phyloP scores from a whole-genome alignment of 345 rosid genomes.

The Mangifera indica region DNA sequence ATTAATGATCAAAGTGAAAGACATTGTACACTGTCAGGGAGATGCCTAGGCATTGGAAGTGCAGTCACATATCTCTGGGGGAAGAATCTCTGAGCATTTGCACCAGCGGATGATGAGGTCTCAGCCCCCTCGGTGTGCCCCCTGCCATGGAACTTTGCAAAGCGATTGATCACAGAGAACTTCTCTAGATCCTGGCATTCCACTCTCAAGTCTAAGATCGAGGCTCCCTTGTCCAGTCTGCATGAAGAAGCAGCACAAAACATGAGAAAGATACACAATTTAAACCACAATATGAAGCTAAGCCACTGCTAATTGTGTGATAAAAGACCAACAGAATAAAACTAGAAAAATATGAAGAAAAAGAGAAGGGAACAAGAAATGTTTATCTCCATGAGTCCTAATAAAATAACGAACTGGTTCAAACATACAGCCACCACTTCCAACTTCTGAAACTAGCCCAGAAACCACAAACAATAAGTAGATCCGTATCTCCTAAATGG shows the following conservation, averaged over 20 bases:
- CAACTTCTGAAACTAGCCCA: conserved; percentile 1
- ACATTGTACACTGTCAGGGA: conserved; percentile 91
- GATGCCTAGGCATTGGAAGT: conserved; percentile 73
- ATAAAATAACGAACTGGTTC: neutral
- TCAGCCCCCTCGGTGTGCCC: conserved; percentile 52
- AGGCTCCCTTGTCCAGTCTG: conserved; percentile 73
- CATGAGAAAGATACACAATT: conserved; percentile 9
- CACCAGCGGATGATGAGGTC: conserved; percentile 42
- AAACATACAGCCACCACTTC: neutral
- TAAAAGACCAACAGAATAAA: conserved; percentile 15
- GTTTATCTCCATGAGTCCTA: neutral
- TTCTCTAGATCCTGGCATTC: conserved; percentile 85
- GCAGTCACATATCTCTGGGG: conserved; percentile 89
- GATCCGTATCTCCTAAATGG: conserved; percentile 3
- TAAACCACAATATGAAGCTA: neutral
- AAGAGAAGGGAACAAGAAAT: neutral
- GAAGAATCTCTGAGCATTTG: conserved; percentile 43
- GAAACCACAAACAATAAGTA: neutral
- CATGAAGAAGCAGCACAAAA: conserved; percentile 19
- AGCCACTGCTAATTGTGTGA: neutral
- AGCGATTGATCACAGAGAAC: conserved; percentile 80
- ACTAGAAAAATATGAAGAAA: no score
- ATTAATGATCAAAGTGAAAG: conserved; percentile 73
- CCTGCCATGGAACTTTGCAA: conserved; percentile 83
- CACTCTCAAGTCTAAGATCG: conserved; percentile 64